A percentile compares a stretch with the other conserved stretches of the same genome.
Conservation (phyloP, 257 asterid species). For the Solanum ahanhuiri region DNA sequence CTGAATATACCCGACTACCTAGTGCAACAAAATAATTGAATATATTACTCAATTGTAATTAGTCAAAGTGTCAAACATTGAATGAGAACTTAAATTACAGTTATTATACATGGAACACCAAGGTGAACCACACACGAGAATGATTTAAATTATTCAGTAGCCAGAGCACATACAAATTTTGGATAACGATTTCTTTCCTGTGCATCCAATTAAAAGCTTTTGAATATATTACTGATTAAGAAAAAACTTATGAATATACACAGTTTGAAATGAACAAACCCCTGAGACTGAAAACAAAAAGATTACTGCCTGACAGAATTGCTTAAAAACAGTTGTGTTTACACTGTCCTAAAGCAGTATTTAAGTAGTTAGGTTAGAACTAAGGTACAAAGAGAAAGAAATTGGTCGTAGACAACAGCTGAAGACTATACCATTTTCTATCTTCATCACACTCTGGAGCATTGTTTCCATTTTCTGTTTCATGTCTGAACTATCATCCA, state of each 20-base stretch:
- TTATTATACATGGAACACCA: background rate
- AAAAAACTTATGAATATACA: background rate
- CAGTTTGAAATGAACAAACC: background rate
- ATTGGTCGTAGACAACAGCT: background rate
- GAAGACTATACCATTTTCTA: constrained; percentile 62
- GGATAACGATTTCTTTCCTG: background rate
- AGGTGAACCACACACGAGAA: background rate
- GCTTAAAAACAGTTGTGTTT: background rate
- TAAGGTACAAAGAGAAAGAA: background rate
- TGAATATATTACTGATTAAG: background rate
- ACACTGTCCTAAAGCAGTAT: background rate
- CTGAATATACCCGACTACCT: background rate
- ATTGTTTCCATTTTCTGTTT: constrained; percentile 80
- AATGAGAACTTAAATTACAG: background rate
- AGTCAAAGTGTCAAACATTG: background rate
- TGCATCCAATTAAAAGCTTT: too few relatives aligned
- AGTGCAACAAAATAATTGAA: background rate
- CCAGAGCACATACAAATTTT: background rate
- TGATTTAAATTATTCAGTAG: background rate
- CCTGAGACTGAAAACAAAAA: background rate
- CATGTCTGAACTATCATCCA: constrained; percentile 81
- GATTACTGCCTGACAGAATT: background rate
- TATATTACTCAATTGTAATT: background rate
- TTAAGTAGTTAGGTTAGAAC: background rate
- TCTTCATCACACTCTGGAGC: constrained; percentile 91